phyloP scores from a whole-genome alignment of 305 asterid species.

The Caryopteris hybrid region DNA sequence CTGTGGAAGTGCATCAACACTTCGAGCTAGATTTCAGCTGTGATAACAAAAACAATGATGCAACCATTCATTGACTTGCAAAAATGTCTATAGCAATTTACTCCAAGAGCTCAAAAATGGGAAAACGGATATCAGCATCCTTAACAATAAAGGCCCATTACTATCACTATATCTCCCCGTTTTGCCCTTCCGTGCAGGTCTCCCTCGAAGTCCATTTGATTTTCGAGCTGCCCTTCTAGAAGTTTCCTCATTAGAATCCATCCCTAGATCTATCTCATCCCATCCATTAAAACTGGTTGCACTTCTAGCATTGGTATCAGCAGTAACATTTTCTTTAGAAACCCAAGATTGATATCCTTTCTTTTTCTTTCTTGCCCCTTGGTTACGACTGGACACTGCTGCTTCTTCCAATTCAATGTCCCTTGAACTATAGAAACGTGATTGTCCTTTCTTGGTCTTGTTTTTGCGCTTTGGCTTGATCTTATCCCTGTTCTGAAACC shows the following conservation, averaged over 20 bases:
- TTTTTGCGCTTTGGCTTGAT: slow-evolving; percentile 27
- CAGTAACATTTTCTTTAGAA: slow-evolving; percentile 19
- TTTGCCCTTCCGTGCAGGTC: slow-evolving; percentile 26
- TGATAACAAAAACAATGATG: background rate
- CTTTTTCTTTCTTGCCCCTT: slow-evolving; percentile 25
- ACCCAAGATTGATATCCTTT: slow-evolving; percentile 48
- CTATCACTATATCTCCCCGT: slow-evolving; percentile 18
- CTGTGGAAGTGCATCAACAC: too few relatives aligned
- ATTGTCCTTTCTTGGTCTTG: slow-evolving; percentile 25
- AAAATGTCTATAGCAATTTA: slow-evolving; percentile 31
- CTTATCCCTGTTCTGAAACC: slow-evolving; percentile 27
- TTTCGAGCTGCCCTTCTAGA: slow-evolving; percentile 22
- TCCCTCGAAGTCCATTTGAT: slow-evolving; percentile 23
- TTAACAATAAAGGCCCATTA: slow-evolving; percentile 49
- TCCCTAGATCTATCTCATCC: slow-evolving; percentile 54
- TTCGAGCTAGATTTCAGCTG: background rate
- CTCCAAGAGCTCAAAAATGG: slow-evolving; percentile 68
- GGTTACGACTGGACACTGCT: slow-evolving; percentile 17
- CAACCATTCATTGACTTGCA: background rate
- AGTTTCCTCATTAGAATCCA: slow-evolving; percentile 20
- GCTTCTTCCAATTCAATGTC: slow-evolving; percentile 19
- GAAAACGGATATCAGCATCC: slow-evolving; percentile 53
- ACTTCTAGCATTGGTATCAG: slow-evolving; percentile 14
- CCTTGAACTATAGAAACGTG: slow-evolving; percentile 33
- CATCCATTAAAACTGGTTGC: slow-evolving; percentile 58